These are phyloP conservation scores for Candida suzukii DNA, from an alignment of 805 yeast genomes.

Conservation along the genomic window DNA sequence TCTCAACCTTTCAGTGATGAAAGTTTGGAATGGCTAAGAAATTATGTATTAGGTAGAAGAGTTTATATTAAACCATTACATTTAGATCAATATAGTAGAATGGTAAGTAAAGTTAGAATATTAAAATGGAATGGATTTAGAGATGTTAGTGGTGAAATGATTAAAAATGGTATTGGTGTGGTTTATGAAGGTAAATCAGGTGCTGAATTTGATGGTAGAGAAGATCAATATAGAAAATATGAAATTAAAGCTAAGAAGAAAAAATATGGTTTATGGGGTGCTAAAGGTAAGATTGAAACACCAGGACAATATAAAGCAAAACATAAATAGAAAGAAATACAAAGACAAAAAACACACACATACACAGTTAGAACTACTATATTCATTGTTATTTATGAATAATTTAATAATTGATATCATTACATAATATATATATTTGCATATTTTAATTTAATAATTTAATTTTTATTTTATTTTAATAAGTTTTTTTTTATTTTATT, in stretches of 20 bases:
- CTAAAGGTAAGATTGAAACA: slow-evolving; percentile 41
- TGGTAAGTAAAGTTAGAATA: slow-evolving; percentile 69
- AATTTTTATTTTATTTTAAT: too few species aligned
- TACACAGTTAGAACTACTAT: too few species aligned
- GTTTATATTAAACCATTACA: slow-evolving; percentile 74
- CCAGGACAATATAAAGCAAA: slow-evolving; percentile 69
- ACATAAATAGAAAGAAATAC: not conserved
- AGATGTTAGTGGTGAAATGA: slow-evolving; percentile 86
- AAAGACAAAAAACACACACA: not conserved
- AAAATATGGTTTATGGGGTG: slow-evolving; percentile 65
- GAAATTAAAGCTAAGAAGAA: slow-evolving; percentile 54
- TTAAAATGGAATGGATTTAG: slow-evolving; percentile 59
- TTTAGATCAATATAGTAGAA: slow-evolving; percentile 83
- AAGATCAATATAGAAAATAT: slow-evolving; percentile 46
- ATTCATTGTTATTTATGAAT: too few species aligned
- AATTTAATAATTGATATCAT: too few species aligned
- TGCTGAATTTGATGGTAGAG: slow-evolving; percentile 82
- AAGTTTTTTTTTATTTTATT: too few species aligned
- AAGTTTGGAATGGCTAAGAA: slow-evolving; percentile 70
- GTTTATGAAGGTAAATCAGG: slow-evolving; percentile 79
- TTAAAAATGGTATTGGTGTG: slow-evolving; percentile 73
- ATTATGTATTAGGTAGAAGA: slow-evolving; percentile 55
- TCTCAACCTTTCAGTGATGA: slow-evolving; percentile 86
- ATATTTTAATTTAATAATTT: too few species aligned
- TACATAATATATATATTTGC: too few species aligned